Conservation (phyloP, 1,284 basidiomycete species). For the Puccinia triticina region DNA sequence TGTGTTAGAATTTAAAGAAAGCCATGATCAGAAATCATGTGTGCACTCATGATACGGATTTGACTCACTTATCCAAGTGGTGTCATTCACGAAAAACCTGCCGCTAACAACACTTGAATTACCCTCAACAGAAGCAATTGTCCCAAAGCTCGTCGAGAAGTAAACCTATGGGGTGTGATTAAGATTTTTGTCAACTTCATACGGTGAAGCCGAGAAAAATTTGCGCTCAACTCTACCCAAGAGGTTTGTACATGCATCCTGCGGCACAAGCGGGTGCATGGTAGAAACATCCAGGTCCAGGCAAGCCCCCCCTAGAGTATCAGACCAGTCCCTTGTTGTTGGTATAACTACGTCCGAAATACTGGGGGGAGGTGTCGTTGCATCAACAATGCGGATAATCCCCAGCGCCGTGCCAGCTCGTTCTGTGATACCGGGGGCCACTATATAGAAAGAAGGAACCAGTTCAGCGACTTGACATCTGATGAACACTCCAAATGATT, state of each 20-base stretch:
- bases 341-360: constrained; percentile 7
- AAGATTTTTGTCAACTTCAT: background rate
- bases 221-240: constrained; percentile 12
- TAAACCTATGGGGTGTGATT: constrained; percentile 10
- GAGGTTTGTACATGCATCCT: constrained; percentile 36
- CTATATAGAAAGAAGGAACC: constrained; percentile 7
- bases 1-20: constrained; percentile 5
- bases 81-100: constrained; percentile 42
- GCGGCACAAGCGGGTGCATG: constrained; percentile 17
- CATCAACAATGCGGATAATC: constrained; percentile 28
- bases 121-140: constrained; percentile 9
- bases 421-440: constrained; percentile 40
- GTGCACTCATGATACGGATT: background rate
- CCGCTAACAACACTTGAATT: constrained; percentile 1
- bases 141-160: constrained; percentile 31
- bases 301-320: constrained; percentile 35
- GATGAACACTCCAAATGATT: background rate
- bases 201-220: background rate
- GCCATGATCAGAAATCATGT: background rate
- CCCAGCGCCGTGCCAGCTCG: constrained; percentile 25
- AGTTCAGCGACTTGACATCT: background rate
- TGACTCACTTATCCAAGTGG: constrained; percentile 47
- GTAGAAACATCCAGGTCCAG: constrained; percentile 34
- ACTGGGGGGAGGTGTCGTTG: background rate
- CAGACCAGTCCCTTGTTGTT: constrained; percentile 36